These are phyloP conservation scores for Bremia lactucae DNA, from an alignment of 352 stramenopile genomes.

Conservation along the genomic window DNA sequence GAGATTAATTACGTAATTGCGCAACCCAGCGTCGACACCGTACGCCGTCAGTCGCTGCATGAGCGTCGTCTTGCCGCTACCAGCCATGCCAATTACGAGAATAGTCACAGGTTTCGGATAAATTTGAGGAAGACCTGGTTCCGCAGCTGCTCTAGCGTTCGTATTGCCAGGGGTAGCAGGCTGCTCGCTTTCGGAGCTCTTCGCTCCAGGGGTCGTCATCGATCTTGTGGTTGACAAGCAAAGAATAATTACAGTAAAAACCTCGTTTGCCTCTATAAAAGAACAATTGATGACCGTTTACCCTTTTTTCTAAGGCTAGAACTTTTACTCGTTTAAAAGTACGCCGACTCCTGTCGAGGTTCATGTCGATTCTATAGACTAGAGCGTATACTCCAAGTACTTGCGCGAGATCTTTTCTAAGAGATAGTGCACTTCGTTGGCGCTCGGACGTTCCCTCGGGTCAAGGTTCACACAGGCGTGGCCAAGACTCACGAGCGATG, in stretches of 20 bases:
- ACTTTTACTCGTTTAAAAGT: too few relatives aligned
- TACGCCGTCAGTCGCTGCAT: constrained; percentile 83
- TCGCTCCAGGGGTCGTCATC: constrained; percentile 15
- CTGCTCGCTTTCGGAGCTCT: constrained; percentile 5
- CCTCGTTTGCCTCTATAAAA: too few relatives aligned
- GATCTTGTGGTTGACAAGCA: constrained; percentile 10
- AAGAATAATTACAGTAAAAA: too few relatives aligned
- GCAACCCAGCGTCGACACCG: constrained; percentile 49
- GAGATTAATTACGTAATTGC: constrained; percentile 96
- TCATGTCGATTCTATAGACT: constrained; percentile 3
- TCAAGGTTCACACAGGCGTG: constrained; percentile 21
- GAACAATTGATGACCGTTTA: too few relatives aligned
- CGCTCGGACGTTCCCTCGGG: constrained; percentile 12
- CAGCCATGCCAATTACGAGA: constrained; percentile 93
- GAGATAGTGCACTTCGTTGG: constrained; percentile 23
- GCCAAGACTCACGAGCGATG: constrained; percentile 10
- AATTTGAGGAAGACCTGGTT: constrained; percentile 32
- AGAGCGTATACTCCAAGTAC: constrained; percentile 25
- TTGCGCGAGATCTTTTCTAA: constrained; percentile 19
- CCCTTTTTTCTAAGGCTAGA: too few relatives aligned
- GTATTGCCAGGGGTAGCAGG: constrained; percentile 9
- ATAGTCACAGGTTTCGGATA: constrained; percentile 67
- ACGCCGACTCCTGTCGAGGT: constrained; percentile 6
- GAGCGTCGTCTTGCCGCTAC: constrained; percentile 93
- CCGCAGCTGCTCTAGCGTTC: constrained; percentile 11